Base-by-base conservation (phyloP, 2,329 filamentous ascomycete genomes). In the Leptosphaerulina australis region DNA sequence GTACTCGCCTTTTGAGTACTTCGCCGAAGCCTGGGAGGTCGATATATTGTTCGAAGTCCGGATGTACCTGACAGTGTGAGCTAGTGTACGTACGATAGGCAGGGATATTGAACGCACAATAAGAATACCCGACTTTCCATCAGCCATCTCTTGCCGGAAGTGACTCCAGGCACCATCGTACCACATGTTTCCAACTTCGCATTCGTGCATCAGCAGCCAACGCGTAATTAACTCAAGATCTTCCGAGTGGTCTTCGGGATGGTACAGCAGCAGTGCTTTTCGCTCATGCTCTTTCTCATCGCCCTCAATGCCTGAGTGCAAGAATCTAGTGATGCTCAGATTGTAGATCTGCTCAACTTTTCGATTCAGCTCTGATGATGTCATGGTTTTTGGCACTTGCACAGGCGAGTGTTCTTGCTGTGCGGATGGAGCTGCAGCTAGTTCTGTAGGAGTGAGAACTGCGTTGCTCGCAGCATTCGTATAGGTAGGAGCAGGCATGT, bases 1-100 rank as follows among this genome's bases (percentile, higher is more conserved):
- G 60, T 21, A 67, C 55, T 24, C 61, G 48, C 9, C 52, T 44
- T n/a, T 50, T 50, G 3, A 75, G 67, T 3, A 73, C 33, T 5
- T 66, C 35, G 11, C 71, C 63, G 17, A 76, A 65, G 1, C 58
- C 58, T 5, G 69, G 66, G 0, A 76, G 58, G 11, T 64, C 50
- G 33, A 62, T 66, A 14, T 70, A 67, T 2, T 44, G 44, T 1
- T 65, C 64, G 25, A 72, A 67, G 9, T 71, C 67, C 2, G 72
- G 50, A 63, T 64, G 60, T 55, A 44, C 35, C 74, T 64, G 31
- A 0, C 7, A 15, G 18, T 2, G 21, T 63, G n/a, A n/a, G n/a
- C n/a, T 21, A 67, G 62, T 25, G 28, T 44, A 8, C 10, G 20
- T 25, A 9, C 1, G 8, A 11, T 17, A 5, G 8, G 1, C 7